A percentile compares a stretch with the other conserved stretches of the same genome.
phyloP scores from a whole-genome alignment of 331 rosid genomes.

The Quercus phellos region DNA sequence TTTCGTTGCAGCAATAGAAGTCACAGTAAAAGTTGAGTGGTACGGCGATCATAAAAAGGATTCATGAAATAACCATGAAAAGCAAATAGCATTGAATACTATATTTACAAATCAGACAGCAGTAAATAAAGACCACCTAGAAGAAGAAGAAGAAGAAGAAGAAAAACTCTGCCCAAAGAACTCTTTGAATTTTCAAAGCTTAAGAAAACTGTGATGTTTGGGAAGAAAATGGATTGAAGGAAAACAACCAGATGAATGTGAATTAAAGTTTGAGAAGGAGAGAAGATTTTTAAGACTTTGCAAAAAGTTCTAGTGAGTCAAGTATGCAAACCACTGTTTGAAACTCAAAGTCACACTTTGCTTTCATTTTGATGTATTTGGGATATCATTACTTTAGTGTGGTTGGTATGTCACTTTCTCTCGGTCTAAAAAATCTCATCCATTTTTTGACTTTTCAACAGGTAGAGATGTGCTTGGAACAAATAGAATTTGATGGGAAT shows the following conservation, averaged over 20 bases:
- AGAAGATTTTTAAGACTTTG: neutral
- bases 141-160: no score
- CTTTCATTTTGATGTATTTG: slow-evolving; percentile 61
- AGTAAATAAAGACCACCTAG: neutral
- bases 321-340: slow-evolving; percentile 29
- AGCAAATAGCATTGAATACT: neutral
- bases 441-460: slow-evolving; percentile 1
- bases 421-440: slow-evolving; percentile 22
- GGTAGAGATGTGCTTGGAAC: neutral
- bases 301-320: slow-evolving; percentile 25
- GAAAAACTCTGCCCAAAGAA: neutral
- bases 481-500: neutral
- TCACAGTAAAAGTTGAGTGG: neutral
- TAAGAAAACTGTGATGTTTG: neutral
- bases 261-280: neutral
- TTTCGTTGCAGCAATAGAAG: neutral
- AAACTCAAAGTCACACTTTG: slow-evolving; percentile 49
- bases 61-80: neutral
- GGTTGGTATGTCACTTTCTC: slow-evolving; percentile 54
- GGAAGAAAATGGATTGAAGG: neutral
- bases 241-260: neutral
- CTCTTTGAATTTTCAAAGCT: neutral
- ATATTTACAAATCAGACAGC: neutral
- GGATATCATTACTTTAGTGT: slow-evolving; percentile 19
- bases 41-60: neutral